phyloP scores from a whole-genome alignment of 192 early-diverging fungal species.

The Martensiomyces pterosporus region DNA sequence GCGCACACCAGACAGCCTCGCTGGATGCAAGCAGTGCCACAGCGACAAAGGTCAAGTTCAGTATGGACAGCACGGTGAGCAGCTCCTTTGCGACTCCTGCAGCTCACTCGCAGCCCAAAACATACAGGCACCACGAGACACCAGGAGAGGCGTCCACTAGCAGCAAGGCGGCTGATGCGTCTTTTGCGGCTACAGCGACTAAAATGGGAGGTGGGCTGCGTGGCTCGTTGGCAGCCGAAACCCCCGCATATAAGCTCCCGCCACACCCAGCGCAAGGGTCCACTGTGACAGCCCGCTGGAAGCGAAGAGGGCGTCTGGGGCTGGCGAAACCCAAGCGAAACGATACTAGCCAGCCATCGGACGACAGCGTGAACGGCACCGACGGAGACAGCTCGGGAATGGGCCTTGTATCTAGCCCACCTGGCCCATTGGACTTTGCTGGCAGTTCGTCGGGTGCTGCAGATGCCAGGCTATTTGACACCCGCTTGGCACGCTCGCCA shows the following conservation, averaged over 20 bases:
- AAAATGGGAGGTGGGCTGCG: neutral
- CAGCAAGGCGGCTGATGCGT: too few relatives aligned
- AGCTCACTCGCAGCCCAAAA: too few relatives aligned
- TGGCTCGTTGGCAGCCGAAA: conserved; percentile 8
- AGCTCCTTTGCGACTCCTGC: too few relatives aligned
- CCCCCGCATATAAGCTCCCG: conserved; percentile 43
- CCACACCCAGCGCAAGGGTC: conserved; percentile 28
- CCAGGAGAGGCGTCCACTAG: too few relatives aligned
- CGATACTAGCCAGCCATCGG: conserved; percentile 9
- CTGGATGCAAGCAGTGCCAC: too few relatives aligned
- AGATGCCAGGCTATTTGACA: conserved; percentile 9
- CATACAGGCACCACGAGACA: too few relatives aligned
- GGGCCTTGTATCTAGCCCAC: conserved; percentile 11
- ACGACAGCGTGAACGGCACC: conserved; percentile 11
- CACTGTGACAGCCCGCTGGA: conserved; percentile 37
- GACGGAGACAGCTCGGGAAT: conserved; percentile 8
- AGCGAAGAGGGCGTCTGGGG: conserved; percentile 38
- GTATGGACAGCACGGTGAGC: too few relatives aligned
- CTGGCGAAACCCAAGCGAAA: conserved; percentile 40
- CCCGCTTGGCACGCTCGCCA: conserved; percentile 16
- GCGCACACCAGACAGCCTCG: conserved; percentile 11
- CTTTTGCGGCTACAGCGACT: too few relatives aligned
- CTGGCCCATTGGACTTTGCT: conserved; percentile 21
- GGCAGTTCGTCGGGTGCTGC: conserved; percentile 10
- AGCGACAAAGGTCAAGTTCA: conserved; percentile 6